These are phyloP conservation scores for Fusarium dlaminii DNA, from an alignment of 2,329 filamentous ascomycete species.

Conservation along the genomic window DNA sequence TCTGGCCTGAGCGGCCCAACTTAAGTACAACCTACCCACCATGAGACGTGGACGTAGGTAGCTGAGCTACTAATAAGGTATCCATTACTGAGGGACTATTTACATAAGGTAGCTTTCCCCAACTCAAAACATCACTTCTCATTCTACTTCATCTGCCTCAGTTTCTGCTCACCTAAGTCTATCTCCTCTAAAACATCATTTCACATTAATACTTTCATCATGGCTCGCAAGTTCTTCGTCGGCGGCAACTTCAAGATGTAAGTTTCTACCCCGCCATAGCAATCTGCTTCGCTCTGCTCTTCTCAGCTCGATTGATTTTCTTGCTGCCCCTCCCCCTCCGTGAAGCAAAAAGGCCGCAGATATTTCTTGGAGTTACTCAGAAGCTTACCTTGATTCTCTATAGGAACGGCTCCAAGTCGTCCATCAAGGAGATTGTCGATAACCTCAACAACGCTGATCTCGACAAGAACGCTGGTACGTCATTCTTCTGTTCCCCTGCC, in stretches of 20 bases:
- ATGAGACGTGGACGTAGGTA: not conserved
- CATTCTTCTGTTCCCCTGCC: constrained; percentile 3
- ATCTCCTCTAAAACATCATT: not conserved
- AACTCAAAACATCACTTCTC: constrained; percentile 1
- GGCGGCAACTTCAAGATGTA: constrained; percentile 99
- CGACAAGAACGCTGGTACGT: constrained; percentile 77
- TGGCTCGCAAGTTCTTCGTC: constrained; percentile 97
- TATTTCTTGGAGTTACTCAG: constrained; percentile 1
- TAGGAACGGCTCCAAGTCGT: constrained; percentile 93
- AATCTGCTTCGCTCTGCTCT: constrained; percentile 6
- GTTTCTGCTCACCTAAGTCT: constrained; percentile 1
- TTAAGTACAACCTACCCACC: constrained; percentile 14
- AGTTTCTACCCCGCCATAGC: constrained; percentile 49
- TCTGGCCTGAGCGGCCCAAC: constrained; percentile 32
- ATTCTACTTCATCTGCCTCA: constrained; percentile 12
- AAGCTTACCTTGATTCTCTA: constrained; percentile 19
- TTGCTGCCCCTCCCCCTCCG: constrained; percentile 27
- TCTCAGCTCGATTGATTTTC: not conserved
- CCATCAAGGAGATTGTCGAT: constrained; percentile 89
- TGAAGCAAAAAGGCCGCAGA: constrained; percentile 45
- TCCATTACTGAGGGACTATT: constrained; percentile 14
- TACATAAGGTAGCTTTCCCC: constrained; percentile 21
- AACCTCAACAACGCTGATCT: constrained; percentile 88
- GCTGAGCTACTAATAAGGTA: constrained; percentile 15
- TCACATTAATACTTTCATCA: constrained; percentile 61